These are phyloP conservation scores for Cenchrus americanus DNA, from an alignment of 176 grass and related monocot genomes.

Conservation along the genomic window DNA sequence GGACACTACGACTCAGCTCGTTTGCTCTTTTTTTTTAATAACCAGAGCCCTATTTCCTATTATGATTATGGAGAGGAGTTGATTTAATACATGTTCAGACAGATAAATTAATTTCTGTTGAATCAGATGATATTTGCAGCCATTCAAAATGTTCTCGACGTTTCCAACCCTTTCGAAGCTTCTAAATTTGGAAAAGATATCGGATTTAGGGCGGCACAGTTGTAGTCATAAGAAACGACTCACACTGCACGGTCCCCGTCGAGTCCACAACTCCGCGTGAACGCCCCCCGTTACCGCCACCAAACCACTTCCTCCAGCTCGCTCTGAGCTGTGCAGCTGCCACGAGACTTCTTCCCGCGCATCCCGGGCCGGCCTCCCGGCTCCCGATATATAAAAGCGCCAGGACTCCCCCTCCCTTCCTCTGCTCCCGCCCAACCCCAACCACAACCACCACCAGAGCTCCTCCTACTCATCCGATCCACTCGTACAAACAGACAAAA, in stretches of 20 bases:
- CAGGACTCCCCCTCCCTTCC: background rate
- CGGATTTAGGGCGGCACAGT: background rate
- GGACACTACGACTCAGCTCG: no score
- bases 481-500: background rate
- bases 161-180: background rate
- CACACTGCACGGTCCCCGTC: background rate
- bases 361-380: background rate
- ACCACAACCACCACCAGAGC: background rate
- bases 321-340: constrained; percentile 42
- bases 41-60: no score
- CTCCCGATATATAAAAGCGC: background rate
- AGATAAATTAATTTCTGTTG: no score
- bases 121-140: no score
- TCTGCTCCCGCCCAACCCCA: constrained; percentile 1
- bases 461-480: background rate
- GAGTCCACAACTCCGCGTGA: constrained; percentile 54
- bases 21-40: no score
- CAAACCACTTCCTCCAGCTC: constrained; percentile 19
- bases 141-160: background rate
- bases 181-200: background rate
- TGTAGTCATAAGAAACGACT: constrained; percentile 34
- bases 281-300: background rate
- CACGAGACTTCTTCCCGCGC: constrained; percentile 40
- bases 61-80: no score
- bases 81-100: no score